phyloP scores from a whole-genome alignment of 495 filamentous ascomycete genomes.

The Paragyromitra xinjiangensis region DNA sequence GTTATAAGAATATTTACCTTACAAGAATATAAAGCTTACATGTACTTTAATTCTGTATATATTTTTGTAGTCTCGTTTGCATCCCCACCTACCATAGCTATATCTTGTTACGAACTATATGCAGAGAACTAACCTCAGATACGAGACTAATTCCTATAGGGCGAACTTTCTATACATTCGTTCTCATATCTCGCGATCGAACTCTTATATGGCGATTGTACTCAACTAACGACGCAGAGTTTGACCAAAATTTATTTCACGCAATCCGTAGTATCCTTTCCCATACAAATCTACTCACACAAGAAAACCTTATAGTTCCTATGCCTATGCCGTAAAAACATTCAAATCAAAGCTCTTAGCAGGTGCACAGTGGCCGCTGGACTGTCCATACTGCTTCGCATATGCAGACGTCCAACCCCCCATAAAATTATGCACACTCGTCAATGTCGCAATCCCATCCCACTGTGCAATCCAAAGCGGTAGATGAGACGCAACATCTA shows the following conservation, averaged over 20 bases:
- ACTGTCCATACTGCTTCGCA: constrained; percentile 55
- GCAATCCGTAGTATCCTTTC: background rate
- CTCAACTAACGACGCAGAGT: too few relatives aligned
- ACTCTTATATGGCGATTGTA: too few relatives aligned
- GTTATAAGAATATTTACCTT: too few relatives aligned
- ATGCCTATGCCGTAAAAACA: constrained; percentile 20
- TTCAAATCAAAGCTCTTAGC: constrained; percentile 36
- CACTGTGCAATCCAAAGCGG: constrained; percentile 57
- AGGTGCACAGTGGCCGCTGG: constrained; percentile 19
- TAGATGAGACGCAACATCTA: constrained; percentile 54
- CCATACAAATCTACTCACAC: background rate
- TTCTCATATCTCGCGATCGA: too few relatives aligned
- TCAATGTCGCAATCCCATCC: constrained; percentile 47
- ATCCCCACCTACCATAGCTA: too few relatives aligned
- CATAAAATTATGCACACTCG: constrained; percentile 54
- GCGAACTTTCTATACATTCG: too few relatives aligned
- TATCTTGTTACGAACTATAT: too few relatives aligned
- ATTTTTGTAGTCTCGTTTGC: too few relatives aligned
- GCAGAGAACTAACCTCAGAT: too few relatives aligned
- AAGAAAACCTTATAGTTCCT: background rate
- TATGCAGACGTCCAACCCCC: constrained; percentile 56
- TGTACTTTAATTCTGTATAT: too few relatives aligned
- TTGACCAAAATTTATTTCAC: background rate
- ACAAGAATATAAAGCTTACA: too few relatives aligned
- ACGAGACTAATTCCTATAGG: too few relatives aligned